Conservation (phyloP, 129 eudicot genomes). For the Escallonia rubra region DNA sequence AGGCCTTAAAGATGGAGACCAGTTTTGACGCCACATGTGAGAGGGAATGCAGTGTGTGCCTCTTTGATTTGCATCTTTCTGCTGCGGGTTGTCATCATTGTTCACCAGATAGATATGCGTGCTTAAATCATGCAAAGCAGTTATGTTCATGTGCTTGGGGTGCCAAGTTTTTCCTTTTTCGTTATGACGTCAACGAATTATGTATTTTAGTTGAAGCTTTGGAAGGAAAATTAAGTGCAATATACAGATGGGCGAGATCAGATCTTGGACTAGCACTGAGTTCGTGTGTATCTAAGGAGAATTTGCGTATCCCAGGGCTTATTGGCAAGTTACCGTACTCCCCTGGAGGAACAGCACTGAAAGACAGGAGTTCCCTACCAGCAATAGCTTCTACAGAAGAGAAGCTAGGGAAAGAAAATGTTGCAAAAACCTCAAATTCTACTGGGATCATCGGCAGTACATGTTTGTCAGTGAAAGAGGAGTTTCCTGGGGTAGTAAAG, state of each 20-base stretch:
- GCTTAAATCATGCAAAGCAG: slow-evolving; percentile 92
- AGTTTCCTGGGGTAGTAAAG: slow-evolving; percentile 18
- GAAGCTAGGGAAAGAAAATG: slow-evolving; percentile 29
- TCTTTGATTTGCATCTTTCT: slow-evolving; percentile 85
- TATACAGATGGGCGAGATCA: slow-evolving; percentile 93
- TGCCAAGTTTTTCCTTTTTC: slow-evolving; percentile 82
- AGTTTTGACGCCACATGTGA: slow-evolving; percentile 80
- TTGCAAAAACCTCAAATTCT: slow-evolving; percentile 21
- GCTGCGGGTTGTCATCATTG: slow-evolving; percentile 93
- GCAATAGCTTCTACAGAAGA: slow-evolving; percentile 19
- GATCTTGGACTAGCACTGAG: slow-evolving; percentile 85
- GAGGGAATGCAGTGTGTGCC: slow-evolving; percentile 89
- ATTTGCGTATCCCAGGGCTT: slow-evolving; percentile 17
- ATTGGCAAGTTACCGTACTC: slow-evolving; percentile 26
- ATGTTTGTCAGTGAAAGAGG: slow-evolving; percentile 12
- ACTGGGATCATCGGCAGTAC: slow-evolving; percentile 16
- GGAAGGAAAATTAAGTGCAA: slow-evolving; percentile 93
- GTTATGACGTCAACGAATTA: slow-evolving; percentile 78
- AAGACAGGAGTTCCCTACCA: slow-evolving; percentile 20
- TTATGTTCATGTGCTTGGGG: slow-evolving; percentile 86
- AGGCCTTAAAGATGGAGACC: slow-evolving; percentile 86
- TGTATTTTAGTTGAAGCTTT: slow-evolving; percentile 86
- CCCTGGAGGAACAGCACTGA: slow-evolving; percentile 22
- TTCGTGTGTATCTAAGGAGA: slow-evolving; percentile 67
- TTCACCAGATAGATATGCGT: slow-evolving; percentile 88